phyloP scores from a whole-genome alignment of 345 rosid species.

The Moricandia arvensis region DNA sequence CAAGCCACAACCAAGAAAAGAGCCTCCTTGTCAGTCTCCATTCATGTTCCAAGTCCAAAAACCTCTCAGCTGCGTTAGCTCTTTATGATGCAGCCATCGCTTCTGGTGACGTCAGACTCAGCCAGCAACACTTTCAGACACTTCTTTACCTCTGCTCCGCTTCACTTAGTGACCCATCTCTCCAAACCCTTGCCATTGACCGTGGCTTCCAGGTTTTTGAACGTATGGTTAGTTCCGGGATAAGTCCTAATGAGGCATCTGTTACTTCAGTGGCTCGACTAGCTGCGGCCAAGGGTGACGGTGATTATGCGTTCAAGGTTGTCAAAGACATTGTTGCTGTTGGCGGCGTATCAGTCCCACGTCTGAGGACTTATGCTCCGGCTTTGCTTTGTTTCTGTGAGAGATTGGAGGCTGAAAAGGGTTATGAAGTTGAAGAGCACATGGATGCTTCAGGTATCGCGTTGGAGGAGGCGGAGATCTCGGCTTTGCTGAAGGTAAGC shows the following conservation, averaged over 20 bases:
- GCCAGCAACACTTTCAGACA: constrained; percentile 59
- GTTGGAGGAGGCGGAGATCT: constrained; percentile 66
- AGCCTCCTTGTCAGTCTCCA: constrained; percentile 57
- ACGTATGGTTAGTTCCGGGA: constrained; percentile 48
- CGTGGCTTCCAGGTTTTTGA: constrained; percentile 62
- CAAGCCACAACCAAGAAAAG: constrained; percentile 49
- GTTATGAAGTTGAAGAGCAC: constrained; percentile 77
- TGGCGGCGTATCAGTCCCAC: constrained; percentile 44
- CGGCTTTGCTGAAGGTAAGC: constrained; percentile 69
- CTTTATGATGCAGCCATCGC: constrained; percentile 57
- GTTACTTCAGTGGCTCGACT: constrained; percentile 64
- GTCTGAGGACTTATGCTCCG: constrained; percentile 77
- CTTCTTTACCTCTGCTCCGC: constrained; percentile 71
- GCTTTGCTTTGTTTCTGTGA: constrained; percentile 69
- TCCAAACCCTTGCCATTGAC: constrained; percentile 32
- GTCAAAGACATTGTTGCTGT: constrained; percentile 50
- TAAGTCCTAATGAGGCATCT: constrained; percentile 66
- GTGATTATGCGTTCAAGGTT: constrained; percentile 64
- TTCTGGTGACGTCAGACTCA: constrained; percentile 41
- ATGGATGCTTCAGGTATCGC: constrained; percentile 51
- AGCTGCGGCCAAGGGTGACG: constrained; percentile 74
- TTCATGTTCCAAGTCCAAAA: constrained; percentile 57
- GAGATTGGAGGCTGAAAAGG: constrained; percentile 63
- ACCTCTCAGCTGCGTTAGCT: constrained; percentile 63
- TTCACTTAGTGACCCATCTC: constrained; percentile 23